A percentile compares a stretch with the other conserved stretches of the same genome.
Evolutionary conservation across 2,329 filamentous ascomycete genomes (phyloP).

Genomic region (Penicillium digitatum): DNA sequence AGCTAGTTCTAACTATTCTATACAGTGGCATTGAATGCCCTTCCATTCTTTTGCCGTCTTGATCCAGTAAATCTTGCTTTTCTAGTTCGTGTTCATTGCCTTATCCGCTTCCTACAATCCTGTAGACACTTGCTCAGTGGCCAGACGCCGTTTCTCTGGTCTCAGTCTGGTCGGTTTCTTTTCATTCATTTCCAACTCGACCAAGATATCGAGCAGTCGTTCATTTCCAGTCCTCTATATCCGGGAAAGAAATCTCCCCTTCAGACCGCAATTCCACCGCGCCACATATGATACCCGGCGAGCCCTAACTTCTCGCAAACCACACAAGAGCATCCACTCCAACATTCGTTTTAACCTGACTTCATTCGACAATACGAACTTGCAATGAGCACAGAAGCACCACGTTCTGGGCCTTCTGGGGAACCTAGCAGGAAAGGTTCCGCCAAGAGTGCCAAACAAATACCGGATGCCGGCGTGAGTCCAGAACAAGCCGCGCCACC

Average conservation of each 20-base stretch:
- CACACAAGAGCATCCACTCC: neutral
- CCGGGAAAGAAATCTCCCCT: neutral
- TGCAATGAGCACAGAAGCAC: slow-evolving; percentile 23
- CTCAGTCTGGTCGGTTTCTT: slow-evolving; percentile 1
- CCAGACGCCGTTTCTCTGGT: slow-evolving; percentile 4
- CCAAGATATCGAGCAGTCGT: slow-evolving; percentile 12
- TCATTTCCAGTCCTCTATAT: neutral
- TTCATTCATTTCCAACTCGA: slow-evolving; percentile 8
- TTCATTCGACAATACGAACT: neutral
- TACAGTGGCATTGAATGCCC: slow-evolving; percentile 34
- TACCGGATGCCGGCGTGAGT: slow-evolving; percentile 32
- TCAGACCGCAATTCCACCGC: neutral
- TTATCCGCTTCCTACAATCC: neutral
- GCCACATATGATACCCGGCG: slow-evolving; percentile 10
- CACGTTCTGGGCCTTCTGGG: slow-evolving; percentile 9
- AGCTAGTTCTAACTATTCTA: neutral
- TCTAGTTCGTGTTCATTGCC: slow-evolving; percentile 10
- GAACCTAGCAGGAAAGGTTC: slow-evolving; percentile 29
- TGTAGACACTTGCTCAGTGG: neutral
- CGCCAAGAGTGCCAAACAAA: slow-evolving; percentile 35
- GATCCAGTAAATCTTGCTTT: slow-evolving; percentile 15
- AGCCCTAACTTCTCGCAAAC: slow-evolving; percentile 1
- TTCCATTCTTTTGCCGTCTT: slow-evolving; percentile 24
- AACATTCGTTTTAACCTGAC: neutral
- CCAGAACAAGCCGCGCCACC: slow-evolving; percentile 15